phyloP scores from a whole-genome alignment of 495 filamentous ascomycete species.

The Hamigera avellanea region DNA sequence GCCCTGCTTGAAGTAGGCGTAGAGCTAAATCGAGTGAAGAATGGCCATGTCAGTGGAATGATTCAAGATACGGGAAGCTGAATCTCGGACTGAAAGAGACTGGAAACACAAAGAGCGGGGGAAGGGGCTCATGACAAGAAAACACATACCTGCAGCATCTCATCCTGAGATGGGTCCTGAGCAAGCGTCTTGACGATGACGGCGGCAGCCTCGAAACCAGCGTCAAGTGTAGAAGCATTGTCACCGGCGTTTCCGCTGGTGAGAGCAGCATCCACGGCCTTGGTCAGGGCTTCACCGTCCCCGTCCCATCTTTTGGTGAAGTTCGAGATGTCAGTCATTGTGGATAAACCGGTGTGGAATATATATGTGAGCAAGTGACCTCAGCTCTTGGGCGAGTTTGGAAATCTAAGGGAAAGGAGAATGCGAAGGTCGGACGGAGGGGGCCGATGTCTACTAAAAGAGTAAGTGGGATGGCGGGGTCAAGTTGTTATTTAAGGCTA shows the following conservation, averaged over 20 bases:
- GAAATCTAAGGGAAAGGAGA: constrained; percentile 10
- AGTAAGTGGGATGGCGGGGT: not conserved
- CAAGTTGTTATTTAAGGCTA: too few relatives aligned
- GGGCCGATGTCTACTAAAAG: not conserved
- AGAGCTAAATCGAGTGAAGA: constrained; percentile 28
- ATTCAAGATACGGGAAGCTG: too few relatives aligned
- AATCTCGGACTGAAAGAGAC: too few relatives aligned
- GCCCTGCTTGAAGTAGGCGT: constrained; percentile 48
- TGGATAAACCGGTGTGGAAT: too few relatives aligned
- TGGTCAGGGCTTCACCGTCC: constrained; percentile 18
- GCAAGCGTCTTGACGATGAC: constrained; percentile 50
- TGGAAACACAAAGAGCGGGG: not conserved
- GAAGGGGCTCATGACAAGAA: not conserved
- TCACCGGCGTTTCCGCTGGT: constrained; percentile 9
- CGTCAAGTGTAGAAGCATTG: constrained; percentile 9
- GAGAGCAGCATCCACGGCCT: constrained; percentile 9
- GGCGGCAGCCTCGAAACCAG: constrained; percentile 27
- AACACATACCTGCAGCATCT: constrained; percentile 44
- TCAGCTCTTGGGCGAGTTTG: too few relatives aligned
- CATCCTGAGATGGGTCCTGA: constrained; percentile 36
- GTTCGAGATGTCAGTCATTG: constrained; percentile 20
- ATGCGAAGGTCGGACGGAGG: not conserved
- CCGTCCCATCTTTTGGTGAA: constrained; percentile 16
- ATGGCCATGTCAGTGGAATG: constrained; percentile 2
- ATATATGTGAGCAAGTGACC: too few relatives aligned